These are phyloP conservation scores for Cucumis sativus DNA, from an alignment of 306 rosid species.

Conservation along the genomic window Cucumber_9930_V3 NC_026655.2:22208001-22208500, in stretches of 20 bases:
- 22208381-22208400: neutral
- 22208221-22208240: constrained; percentile 61
- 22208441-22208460: constrained; percentile 20
- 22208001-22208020: constrained; percentile 22
- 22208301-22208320: constrained; percentile 20
- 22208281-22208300: constrained; percentile 19
- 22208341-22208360: constrained; percentile 12
- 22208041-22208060: constrained; percentile 43
- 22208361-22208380: constrained; percentile 23
- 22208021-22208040: constrained; percentile 17
- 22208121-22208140: neutral
- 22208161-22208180: constrained; percentile 21
- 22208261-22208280: constrained; percentile 30
- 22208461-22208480: constrained; percentile 16
- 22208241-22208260: constrained; percentile 70
- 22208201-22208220: constrained; percentile 24
- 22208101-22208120: constrained; percentile 8
- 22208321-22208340: constrained; percentile 19
- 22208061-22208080: constrained; percentile 35
- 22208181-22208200: constrained; percentile 28
- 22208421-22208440: constrained; percentile 9
- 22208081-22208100: constrained; percentile 18
- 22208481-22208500: constrained; percentile 16
- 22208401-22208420: constrained; percentile 5
- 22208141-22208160: neutral